A percentile compares a stretch with the other conserved stretches of the same genome.
Evolutionary conservation across 2,329 filamentous ascomycete species (phyloP).

Genomic region (Paramyrothecium roridum): DNA sequence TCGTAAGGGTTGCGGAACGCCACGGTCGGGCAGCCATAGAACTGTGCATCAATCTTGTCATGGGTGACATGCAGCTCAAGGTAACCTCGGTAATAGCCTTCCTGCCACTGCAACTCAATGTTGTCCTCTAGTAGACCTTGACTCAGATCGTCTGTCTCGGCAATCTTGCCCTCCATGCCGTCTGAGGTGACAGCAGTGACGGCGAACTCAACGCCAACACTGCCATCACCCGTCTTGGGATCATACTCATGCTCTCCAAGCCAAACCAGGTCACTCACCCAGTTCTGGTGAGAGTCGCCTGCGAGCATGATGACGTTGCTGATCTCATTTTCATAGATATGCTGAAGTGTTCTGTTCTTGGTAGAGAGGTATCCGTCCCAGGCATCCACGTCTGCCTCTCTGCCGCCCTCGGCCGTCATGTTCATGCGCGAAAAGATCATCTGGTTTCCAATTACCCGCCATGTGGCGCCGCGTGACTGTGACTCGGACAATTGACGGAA

Average conservation of each 20-base stretch:
- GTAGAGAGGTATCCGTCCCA: constrained; percentile 64
- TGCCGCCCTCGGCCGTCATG: constrained; percentile 18
- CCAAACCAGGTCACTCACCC: constrained; percentile 58
- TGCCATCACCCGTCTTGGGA: constrained; percentile 46
- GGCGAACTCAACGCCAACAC: constrained; percentile 62
- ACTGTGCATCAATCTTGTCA: constrained; percentile 57
- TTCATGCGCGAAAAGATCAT: constrained; percentile 60
- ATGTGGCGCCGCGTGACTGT: constrained; percentile 61
- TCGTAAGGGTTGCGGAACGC: constrained; percentile 59
- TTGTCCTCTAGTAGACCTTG: constrained; percentile 47
- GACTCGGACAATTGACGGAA: constrained; percentile 57
- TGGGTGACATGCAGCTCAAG: constrained; percentile 60
- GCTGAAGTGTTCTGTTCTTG: constrained; percentile 66
- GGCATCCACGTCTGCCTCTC: constrained; percentile 24
- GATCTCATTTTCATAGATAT: constrained; percentile 66
- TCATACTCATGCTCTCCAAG: constrained; percentile 52
- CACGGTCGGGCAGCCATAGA: constrained; percentile 59
- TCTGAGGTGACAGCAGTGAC: constrained; percentile 64
- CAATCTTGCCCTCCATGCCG: constrained; percentile 54
- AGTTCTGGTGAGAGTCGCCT: constrained; percentile 67
- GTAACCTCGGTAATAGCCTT: constrained; percentile 72
- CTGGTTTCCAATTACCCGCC: constrained; percentile 72
- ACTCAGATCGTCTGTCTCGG: constrained; percentile 45
- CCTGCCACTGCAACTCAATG: constrained; percentile 68
- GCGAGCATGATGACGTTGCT: constrained; percentile 71